Base-by-base conservation (phyloP, 179 eudicot genomes). In the Carnegiea gigantea region DNA sequence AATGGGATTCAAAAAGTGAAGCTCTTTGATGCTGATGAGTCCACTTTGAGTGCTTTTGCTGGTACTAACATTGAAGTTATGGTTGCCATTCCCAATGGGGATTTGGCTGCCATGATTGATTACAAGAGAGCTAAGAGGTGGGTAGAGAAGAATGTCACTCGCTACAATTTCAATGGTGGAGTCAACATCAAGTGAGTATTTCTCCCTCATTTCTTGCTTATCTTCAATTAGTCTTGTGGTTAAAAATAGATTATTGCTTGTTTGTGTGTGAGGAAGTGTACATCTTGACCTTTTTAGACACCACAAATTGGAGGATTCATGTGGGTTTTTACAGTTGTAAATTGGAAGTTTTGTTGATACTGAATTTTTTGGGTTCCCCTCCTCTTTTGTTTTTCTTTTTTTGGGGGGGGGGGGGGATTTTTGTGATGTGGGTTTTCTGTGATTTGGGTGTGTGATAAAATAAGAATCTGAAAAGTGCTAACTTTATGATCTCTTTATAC, bases 21-120 rank as follows among this genome's bases (percentile, higher is more conserved):
- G 88, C 87, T 95, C n/a, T 95, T 95, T 80, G 98, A 95, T 87
- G 89, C 98, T 4, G 94, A 93, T 81, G 76, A 81, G 49, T 77
- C 81, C 23, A 91, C 89, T 38, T 82, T 95, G 90, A 86, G 79
- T 82, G 96, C 97, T 57, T 83, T 95, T 78, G 88, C 91, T 80
- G 98, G 97, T 11, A 83, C 92, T 76, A 79, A 84, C 73, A 89
- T 95, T 62, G 92, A 95, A 68, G 98, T 95, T 46, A 95, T 95
- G 98, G 91, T 95, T 54, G 98, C 98, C 3, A 95, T 95, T 70
- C 96, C 98, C 0, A 95, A 95, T 73, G 92, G 88, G 53, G 90
- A 87, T 74, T 87, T 95, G 5, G 82, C 78, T 7, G 85, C 79
- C 23, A 91, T 95, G 93, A 83, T 26, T 76, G 87, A 88, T 76